phyloP scores from a whole-genome alignment of 1,139 yeast genomes.

The Geotrichum histeridarum region DNA sequence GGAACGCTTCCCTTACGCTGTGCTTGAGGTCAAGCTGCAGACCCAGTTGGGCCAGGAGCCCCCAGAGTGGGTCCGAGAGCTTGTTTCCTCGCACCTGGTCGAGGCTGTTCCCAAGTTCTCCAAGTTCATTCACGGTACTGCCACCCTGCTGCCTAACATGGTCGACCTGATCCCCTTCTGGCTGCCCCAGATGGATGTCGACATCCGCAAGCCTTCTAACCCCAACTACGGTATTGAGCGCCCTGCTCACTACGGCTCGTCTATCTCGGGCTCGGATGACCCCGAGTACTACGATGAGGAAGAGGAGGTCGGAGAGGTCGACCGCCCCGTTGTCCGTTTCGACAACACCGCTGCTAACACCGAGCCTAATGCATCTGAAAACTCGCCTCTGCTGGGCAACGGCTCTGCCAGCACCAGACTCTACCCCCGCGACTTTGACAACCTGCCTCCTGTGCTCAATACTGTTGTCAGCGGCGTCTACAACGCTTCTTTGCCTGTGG shows the following conservation, averaged over 20 bases:
- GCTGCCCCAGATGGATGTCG: constrained; percentile 97
- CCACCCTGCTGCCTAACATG: constrained; percentile 75
- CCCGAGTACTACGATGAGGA: constrained; percentile 50
- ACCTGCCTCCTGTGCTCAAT: constrained; percentile 11
- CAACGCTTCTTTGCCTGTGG: constrained; percentile 5
- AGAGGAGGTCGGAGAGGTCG: constrained; percentile 20
- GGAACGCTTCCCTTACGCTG: constrained; percentile 95
- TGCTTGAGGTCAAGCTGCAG: constrained; percentile 90
- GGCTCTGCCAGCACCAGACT: constrained; percentile 16
- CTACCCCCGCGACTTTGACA: constrained; percentile 15
- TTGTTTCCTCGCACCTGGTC: constrained; percentile 84
- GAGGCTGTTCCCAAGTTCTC: constrained; percentile 98
- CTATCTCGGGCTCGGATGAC: constrained; percentile 36
- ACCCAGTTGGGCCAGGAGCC: constrained; percentile 98
- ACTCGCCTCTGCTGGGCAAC: constrained; percentile 29
- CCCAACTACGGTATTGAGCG: constrained; percentile 61
- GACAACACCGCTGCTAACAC: constrained; percentile 27
- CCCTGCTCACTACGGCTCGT: constrained; percentile 45
- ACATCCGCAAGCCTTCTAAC: constrained; percentile 81
- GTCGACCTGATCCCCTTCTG: constrained; percentile 88
- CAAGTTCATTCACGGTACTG: constrained; percentile 93
- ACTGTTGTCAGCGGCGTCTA: constrained; percentile 7
- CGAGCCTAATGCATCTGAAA: constrained; percentile 28
- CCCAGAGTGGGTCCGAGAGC: constrained; percentile 92
- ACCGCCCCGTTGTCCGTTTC: constrained; percentile 25